A percentile compares a stretch with the other conserved stretches of the same genome.
phyloP scores from a whole-genome alignment of 176 grass and related monocot genomes.

The Leersia perrieri region DNA sequence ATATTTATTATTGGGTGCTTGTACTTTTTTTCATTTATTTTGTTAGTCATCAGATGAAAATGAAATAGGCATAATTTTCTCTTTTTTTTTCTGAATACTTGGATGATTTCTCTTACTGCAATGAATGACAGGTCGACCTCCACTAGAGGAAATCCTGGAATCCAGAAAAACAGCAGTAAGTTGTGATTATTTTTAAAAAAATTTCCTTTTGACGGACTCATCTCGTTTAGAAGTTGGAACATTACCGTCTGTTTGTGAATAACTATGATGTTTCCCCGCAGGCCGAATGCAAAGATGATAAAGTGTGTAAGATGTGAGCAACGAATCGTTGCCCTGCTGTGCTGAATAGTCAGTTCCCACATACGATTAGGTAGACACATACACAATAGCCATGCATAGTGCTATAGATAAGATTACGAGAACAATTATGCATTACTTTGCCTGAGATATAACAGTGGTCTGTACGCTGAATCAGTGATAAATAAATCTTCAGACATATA shows the following conservation, averaged over 20 bases:
- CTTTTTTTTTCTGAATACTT: neutral
- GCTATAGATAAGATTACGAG: neutral
- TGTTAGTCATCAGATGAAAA: neutral
- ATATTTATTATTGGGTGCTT: neutral
- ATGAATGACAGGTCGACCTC: constrained; percentile 73
- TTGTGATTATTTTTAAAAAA: neutral
- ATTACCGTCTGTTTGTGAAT: neutral
- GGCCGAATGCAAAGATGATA: constrained; percentile 63
- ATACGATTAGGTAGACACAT: constrained; percentile 17
- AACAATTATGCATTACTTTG: neutral
- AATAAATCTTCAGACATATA: neutral
- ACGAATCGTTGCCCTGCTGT: neutral
- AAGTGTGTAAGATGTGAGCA: constrained; percentile 62
- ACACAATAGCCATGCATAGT: neutral
- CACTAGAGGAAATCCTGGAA: constrained; percentile 60
- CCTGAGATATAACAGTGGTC: neutral
- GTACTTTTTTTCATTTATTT: neutral
- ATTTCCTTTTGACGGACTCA: neutral
- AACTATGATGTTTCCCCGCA: neutral
- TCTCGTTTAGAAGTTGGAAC: neutral
- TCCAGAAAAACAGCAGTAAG: constrained; percentile 37
- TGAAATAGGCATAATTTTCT: neutral
- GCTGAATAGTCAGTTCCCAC: neutral
- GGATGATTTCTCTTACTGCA: neutral
- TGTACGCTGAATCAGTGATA: neutral